Conservation (phyloP, 495 filamentous ascomycete genomes). For the Trichoderma parareesei region DNA sequence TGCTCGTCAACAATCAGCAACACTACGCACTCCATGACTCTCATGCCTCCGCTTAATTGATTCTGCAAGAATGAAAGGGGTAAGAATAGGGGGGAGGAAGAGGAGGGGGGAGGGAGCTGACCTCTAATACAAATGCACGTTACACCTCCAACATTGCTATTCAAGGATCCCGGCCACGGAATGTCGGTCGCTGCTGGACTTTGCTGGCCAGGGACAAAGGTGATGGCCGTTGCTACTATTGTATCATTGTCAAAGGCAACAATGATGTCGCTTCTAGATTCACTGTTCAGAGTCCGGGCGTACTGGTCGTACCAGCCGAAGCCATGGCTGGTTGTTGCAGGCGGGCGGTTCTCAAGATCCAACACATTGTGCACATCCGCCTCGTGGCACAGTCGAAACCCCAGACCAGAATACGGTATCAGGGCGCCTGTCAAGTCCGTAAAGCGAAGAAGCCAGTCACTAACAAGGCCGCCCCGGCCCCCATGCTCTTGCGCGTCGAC, state of each 20-base stretch:
- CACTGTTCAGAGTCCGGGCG: conserved; percentile 35
- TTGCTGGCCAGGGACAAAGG: conserved; percentile 44
- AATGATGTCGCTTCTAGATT: conserved; percentile 42
- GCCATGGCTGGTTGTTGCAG: conserved; percentile 29
- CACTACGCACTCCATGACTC: conserved; percentile 13
- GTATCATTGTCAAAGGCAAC: conserved; percentile 33
- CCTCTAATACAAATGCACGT: conserved; percentile 53
- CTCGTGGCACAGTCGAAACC: conserved; percentile 41
- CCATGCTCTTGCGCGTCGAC: conserved; percentile 37
- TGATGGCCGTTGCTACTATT: conserved; percentile 48
- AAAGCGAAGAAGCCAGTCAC: conserved; percentile 49
- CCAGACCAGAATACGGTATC: conserved; percentile 26
- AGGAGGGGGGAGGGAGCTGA: conserved; percentile 18
- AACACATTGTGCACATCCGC: conserved; percentile 46
- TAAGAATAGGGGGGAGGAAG: neutral
- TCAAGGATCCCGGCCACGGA: conserved; percentile 50
- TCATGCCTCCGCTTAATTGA: neutral
- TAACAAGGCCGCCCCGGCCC: conserved; percentile 36
- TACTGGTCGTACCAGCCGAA: conserved; percentile 51
- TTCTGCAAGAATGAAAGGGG: conserved; percentile 10
- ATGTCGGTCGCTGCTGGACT: conserved; percentile 47
- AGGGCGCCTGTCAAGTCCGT: conserved; percentile 40
- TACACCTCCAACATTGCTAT: conserved; percentile 48
- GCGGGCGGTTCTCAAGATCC: conserved; percentile 42
- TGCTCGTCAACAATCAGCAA: conserved; percentile 18